Evolutionary conservation across 1,284 basidiomycete genomes (phyloP).

Genomic region (Schizophyllum amplum): DNA sequence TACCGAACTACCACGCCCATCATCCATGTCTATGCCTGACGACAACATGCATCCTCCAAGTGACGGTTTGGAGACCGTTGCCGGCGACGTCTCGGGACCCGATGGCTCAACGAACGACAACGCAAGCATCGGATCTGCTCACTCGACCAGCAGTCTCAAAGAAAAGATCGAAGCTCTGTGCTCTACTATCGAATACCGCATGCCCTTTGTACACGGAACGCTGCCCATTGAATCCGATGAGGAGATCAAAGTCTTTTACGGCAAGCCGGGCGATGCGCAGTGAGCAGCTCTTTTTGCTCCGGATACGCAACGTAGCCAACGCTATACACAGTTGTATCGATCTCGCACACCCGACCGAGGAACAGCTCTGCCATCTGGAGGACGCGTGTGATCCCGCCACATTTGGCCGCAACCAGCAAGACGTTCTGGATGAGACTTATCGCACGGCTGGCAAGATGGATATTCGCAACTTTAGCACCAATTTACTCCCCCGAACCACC

Average conservation of each 20-base stretch:
- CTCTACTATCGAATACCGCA: not conserved
- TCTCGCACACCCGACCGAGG: not conserved
- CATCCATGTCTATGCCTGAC: no score
- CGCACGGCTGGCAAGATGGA: slow-evolving; percentile 15
- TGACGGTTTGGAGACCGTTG: no score
- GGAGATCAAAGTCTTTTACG: not conserved
- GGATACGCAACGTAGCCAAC: not conserved
- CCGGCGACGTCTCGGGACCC: no score
- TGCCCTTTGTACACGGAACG: not conserved
- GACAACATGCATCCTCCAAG: no score
- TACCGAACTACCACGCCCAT: no score
- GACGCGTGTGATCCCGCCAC: slow-evolving; percentile 10
- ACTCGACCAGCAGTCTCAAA: not conserved
- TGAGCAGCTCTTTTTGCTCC: not conserved
- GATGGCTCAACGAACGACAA: not conserved
- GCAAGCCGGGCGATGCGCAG: not conserved
- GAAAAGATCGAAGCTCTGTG: not conserved
- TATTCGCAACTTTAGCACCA: slow-evolving; percentile 2
- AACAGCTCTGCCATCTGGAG: not conserved
- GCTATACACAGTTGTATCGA: not conserved
- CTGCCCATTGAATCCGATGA: not conserved
- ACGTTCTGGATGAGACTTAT: slow-evolving; percentile 14
- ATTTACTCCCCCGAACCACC: not conserved
- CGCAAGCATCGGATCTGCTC: not conserved
- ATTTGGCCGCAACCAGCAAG: slow-evolving; percentile 9